Conservation (phyloP, 257 asterid species). For the Osmanthus fragrans region DNA sequence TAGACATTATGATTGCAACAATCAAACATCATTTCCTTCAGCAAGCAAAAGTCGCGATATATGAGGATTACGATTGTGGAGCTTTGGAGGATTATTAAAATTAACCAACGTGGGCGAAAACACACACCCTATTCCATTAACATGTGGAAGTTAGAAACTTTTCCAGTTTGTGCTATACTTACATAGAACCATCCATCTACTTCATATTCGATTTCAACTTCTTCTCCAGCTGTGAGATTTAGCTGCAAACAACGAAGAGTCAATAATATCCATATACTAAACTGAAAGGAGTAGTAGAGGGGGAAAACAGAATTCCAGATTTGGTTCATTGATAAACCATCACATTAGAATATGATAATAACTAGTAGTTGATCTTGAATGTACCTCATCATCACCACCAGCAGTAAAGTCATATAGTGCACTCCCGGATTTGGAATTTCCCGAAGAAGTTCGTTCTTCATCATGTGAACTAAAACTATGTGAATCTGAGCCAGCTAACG, state of each 20-base stretch:
- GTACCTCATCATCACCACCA: slow-evolving; percentile 99
- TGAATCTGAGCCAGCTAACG: slow-evolving; percentile 79
- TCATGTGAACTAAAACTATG: slow-evolving; percentile 60
- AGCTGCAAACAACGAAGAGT: slow-evolving; percentile 58
- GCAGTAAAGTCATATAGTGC: slow-evolving; percentile 99
- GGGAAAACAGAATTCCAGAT: background rate
- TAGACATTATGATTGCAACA: background rate
- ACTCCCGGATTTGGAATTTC: slow-evolving; percentile 67
- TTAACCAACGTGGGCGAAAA: background rate
- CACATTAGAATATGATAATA: slow-evolving; percentile 1
- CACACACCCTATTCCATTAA: slow-evolving; percentile 5
- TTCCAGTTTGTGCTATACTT: slow-evolving; percentile 45
- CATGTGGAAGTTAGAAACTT: background rate
- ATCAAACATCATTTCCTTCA: slow-evolving; percentile 1
- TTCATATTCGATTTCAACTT: slow-evolving; percentile 89
- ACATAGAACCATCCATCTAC: slow-evolving; percentile 99
- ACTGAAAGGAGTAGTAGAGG: slow-evolving; percentile 7
- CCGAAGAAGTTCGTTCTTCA: slow-evolving; percentile 73
- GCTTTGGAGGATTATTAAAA: slow-evolving; percentile 11
- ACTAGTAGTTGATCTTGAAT: background rate
- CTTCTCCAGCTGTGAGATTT: slow-evolving; percentile 90
- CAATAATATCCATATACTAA: slow-evolving; percentile 21
- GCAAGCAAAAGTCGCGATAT: slow-evolving; percentile 6
- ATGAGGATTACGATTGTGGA: background rate
- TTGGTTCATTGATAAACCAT: slow-evolving; percentile 9